Conservation (phyloP, 139 green algal species). For the Chlorella vulgaris region DNA sequence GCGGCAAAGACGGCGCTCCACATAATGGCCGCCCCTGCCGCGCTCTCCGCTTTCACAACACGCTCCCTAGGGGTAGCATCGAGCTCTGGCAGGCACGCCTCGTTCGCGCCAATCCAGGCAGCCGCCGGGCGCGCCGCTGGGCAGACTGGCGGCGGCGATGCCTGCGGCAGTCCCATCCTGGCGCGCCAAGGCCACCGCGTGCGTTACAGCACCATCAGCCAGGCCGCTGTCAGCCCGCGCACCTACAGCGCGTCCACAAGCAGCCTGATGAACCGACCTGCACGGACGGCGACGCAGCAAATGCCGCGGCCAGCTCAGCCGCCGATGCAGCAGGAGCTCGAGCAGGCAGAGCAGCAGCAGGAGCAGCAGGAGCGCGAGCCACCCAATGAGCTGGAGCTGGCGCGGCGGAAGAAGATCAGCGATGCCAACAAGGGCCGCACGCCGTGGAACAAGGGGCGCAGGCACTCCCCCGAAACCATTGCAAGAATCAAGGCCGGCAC, state of each 20-base stretch:
- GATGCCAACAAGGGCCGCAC: constrained; percentile 58
- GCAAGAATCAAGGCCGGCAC: constrained; percentile 48
- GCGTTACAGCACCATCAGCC: background rate
- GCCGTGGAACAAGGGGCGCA: constrained; percentile 71
- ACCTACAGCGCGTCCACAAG: background rate
- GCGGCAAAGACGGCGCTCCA: background rate
- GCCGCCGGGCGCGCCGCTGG: background rate
- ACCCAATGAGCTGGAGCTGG: constrained; percentile 43
- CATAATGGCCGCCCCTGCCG: background rate
- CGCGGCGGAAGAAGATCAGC: constrained; percentile 57
- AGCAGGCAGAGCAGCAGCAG: background rate
- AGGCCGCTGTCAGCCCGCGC: background rate
- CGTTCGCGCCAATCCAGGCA: background rate
- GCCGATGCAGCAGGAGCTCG: background rate
- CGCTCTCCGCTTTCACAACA: background rate
- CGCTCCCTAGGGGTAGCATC: background rate
- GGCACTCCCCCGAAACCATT: constrained; percentile 46
- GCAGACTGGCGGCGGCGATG: background rate
- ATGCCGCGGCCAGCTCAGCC: background rate
- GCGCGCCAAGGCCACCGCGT: background rate
- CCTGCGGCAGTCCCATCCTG: background rate
- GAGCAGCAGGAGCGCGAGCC: background rate
- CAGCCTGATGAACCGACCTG: background rate
- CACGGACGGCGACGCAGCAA: background rate
- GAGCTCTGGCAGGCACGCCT: constrained; percentile 1